Percentiles rank a stretch among this genome's conserved stretches.
Conservation (phyloP, 1,139 yeast species). For the Magnusiomyces suaveolens region DNA sequence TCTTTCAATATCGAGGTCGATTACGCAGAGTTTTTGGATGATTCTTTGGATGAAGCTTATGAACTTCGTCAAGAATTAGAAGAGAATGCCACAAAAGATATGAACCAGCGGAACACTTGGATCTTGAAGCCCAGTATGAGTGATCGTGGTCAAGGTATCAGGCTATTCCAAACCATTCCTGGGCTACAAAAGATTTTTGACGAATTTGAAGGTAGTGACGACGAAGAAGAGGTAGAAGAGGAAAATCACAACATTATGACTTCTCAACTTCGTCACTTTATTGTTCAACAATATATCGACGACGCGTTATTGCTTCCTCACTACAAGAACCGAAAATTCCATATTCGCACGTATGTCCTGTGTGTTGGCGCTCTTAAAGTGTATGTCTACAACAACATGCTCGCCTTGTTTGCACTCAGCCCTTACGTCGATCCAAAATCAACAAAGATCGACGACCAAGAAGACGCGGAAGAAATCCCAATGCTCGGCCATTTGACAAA, state of each 20-base stretch:
- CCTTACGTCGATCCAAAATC: slow-evolving; percentile 38
- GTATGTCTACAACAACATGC: slow-evolving; percentile 66
- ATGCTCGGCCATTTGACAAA: slow-evolving; percentile 78
- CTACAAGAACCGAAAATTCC: slow-evolving; percentile 71
- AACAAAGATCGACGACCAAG: neutral
- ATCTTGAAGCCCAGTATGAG: slow-evolving; percentile 94
- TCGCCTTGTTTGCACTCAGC: slow-evolving; percentile 66
- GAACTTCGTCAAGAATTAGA: slow-evolving; percentile 75
- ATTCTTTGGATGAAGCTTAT: slow-evolving; percentile 81
- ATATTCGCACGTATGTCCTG: slow-evolving; percentile 77
- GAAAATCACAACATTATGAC: slow-evolving; percentile 52
- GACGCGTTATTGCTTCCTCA: slow-evolving; percentile 55
- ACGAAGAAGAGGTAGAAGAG: slow-evolving; percentile 17
- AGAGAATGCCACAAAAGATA: slow-evolving; percentile 32
- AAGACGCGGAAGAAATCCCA: slow-evolving; percentile 28
- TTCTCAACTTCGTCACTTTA: slow-evolving; percentile 81
- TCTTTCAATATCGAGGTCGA: slow-evolving; percentile 81
- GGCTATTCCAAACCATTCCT: slow-evolving; percentile 65
- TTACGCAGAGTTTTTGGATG: slow-evolving; percentile 92
- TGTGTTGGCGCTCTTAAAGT: slow-evolving; percentile 67
- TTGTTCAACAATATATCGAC: slow-evolving; percentile 69
- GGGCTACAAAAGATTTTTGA: slow-evolving; percentile 78
- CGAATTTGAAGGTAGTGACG: slow-evolving; percentile 55
- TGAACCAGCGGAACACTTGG: slow-evolving; percentile 44
- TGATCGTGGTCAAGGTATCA: slow-evolving; percentile 91